These are phyloP conservation scores for Saccharomyces hybrid DNA, from an alignment of 1,139 yeast species.

Conservation along the genomic window DNA sequence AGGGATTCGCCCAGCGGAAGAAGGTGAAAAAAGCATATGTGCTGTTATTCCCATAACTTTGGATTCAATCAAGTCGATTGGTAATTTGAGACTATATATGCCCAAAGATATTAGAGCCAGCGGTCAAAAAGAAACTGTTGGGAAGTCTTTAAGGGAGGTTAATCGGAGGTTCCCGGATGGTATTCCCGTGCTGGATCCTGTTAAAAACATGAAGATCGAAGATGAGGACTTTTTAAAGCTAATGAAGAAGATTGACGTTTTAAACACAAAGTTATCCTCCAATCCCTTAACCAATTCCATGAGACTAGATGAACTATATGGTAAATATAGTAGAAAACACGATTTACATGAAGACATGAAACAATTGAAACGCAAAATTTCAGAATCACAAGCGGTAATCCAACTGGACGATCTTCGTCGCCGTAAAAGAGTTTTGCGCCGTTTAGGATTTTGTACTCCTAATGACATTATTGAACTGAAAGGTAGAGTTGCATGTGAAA, in stretches of 20 bases:
- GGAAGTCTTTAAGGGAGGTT: slow-evolving; percentile 73
- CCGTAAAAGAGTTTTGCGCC: slow-evolving; percentile 82
- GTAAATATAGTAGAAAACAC: slow-evolving; percentile 58
- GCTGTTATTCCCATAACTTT: slow-evolving; percentile 82
- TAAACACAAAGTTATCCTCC: slow-evolving; percentile 62
- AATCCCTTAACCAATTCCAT: slow-evolving; percentile 68
- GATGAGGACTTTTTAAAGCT: slow-evolving; percentile 69
- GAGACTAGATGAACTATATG: slow-evolving; percentile 54
- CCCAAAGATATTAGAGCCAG: slow-evolving; percentile 73
- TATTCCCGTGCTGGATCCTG: slow-evolving; percentile 80
- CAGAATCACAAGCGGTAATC: slow-evolving; percentile 82
- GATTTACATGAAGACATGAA: slow-evolving; percentile 55
- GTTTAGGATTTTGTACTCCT: slow-evolving; percentile 73
- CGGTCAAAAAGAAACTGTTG: slow-evolving; percentile 64
- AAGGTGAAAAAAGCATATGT: slow-evolving; percentile 64
- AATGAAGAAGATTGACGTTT: slow-evolving; percentile 69
- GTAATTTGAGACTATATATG: slow-evolving; percentile 71
- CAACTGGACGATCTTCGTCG: slow-evolving; percentile 91
- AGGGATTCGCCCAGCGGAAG: slow-evolving; percentile 77
- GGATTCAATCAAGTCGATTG: slow-evolving; percentile 63
- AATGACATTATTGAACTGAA: slow-evolving; percentile 86
- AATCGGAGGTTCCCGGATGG: slow-evolving; percentile 83
- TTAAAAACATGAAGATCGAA: slow-evolving; percentile 83
- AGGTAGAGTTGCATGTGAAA: slow-evolving; percentile 95
- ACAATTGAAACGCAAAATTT: slow-evolving; percentile 53